These are phyloP conservation scores for Aspergillus caelatus DNA, from an alignment of 2,329 filamentous ascomycete species.

Conservation along the genomic window DNA sequence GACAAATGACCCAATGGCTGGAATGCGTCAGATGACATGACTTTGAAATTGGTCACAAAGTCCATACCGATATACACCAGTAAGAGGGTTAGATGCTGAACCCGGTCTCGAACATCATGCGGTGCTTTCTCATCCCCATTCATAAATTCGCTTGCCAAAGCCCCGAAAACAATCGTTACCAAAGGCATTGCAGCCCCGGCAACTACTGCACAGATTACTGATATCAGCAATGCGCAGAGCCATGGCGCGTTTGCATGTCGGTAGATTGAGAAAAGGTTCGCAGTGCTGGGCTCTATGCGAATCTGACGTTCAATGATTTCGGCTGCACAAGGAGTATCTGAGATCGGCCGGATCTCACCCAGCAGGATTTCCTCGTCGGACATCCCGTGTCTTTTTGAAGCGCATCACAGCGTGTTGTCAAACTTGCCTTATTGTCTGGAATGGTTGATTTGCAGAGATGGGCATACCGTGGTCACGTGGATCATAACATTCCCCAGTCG, in stretches of 20 bases:
- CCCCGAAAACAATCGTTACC: neutral
- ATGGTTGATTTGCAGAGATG: neutral
- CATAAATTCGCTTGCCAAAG: neutral
- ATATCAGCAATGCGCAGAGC: neutral
- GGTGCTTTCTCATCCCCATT: neutral
- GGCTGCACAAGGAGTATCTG: neutral
- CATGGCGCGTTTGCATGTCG: neutral
- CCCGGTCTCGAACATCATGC: neutral
- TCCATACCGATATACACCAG: neutral
- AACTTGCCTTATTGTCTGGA: neutral
- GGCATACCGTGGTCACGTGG: neutral
- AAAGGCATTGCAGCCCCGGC: neutral
- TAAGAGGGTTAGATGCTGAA: neutral
- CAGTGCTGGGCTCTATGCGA: neutral
- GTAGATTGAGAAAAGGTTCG: neutral
- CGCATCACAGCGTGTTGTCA: neutral
- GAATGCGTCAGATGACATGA: neutral
- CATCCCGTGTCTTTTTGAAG: neutral
- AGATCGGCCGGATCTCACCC: neutral
- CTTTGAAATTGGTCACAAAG: accelerated
- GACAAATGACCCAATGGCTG: neutral
- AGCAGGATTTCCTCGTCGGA: neutral
- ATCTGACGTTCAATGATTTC: neutral
- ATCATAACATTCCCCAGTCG: neutral
- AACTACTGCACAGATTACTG: neutral